These are phyloP conservation scores for Fusarium armeniacum DNA, from an alignment of 2,329 filamentous ascomycete genomes.

Conservation along the genomic window DNA sequence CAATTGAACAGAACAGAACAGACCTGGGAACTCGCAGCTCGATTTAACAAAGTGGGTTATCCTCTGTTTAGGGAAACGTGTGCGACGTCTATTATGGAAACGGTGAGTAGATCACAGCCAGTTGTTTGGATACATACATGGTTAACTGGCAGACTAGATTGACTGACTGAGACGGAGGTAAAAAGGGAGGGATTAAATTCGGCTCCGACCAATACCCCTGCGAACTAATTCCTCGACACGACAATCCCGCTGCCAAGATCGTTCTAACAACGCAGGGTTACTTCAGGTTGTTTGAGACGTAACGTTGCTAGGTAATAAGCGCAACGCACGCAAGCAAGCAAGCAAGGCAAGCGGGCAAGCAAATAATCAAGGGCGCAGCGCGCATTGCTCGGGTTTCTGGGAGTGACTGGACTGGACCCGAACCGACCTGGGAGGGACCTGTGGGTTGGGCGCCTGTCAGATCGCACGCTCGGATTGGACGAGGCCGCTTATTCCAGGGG, in stretches of 20 bases:
- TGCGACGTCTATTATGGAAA: conserved; percentile 29
- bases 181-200: conserved; percentile 15
- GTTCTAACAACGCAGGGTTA: conserved; percentile 34
- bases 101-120: conserved; percentile 27
- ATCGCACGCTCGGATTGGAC: conserved; percentile 37
- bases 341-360: background rate
- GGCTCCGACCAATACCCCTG: conserved; percentile 35
- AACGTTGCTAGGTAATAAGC: conserved; percentile 36
- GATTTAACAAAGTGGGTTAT: conserved; percentile 29
- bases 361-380: conserved; percentile 2
- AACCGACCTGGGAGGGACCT: background rate
- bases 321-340: background rate
- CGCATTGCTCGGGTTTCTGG: conserved; percentile 27
- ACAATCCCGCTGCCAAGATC: conserved; percentile 42
- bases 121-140: background rate
- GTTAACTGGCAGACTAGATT: background rate
- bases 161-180: conserved; percentile 20
- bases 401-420: background rate
- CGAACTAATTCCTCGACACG: conserved; percentile 14
- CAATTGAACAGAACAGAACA: background rate
- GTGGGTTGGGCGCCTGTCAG: conserved; percentile 34
- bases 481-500: conserved; percentile 45
- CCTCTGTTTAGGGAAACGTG: conserved; percentile 6
- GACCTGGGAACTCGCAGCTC: conserved; percentile 15
- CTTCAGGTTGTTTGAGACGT: conserved; percentile 19